Base-by-base conservation (phyloP, 176 grass and related monocot species). In the Zoysia japonica region DNA sequence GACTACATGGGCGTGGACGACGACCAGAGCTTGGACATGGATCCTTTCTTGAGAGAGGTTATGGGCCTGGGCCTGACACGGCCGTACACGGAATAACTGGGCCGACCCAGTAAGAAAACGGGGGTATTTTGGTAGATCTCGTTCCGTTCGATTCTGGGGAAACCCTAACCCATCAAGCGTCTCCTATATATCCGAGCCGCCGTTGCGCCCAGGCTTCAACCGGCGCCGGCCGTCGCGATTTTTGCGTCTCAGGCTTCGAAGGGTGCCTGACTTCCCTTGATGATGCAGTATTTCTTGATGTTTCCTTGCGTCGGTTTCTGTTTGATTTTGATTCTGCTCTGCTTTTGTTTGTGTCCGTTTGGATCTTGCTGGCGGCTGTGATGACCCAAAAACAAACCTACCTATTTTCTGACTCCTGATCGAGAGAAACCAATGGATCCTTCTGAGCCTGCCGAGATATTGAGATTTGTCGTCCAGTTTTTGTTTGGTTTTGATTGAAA, bases 351-450 rank as follows among this genome's bases (percentile, higher is more conserved):
- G 28, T 28, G 28, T 28, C 28, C 28, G 28, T 28, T 7, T 54
- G 4, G 57, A 78, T 82, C 74, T 82, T 19, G 7, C 50, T 10
- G 12, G 44, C 17, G 87, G 87, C 87, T 50, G 46, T 90, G 91
- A 93, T 82, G 87, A 76, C 9, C 63, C 76, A 89, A 87, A 82
- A 76, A 28, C n/a, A 20, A 11, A 88, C 88, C 87, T 93, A 93
- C 91, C 87, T 90, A 87, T 90, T 93, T 93, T 87, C 81, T 64
- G 87, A 93, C 35, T 79, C 46, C 71, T 90, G 88, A 88, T 89
- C 65, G 65, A 75, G 67, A 88, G 16, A 65, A 86, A 78, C 91
- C 76, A 90, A 78, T 90, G 77, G 35, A 88, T 81, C 76, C 67
- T 83, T 86, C 91, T 91, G 83, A 93, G 91, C 88, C 85, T 86